Conservation (phyloP, 208 protist genomes). For the Wallacemonas sp. region DNA sequence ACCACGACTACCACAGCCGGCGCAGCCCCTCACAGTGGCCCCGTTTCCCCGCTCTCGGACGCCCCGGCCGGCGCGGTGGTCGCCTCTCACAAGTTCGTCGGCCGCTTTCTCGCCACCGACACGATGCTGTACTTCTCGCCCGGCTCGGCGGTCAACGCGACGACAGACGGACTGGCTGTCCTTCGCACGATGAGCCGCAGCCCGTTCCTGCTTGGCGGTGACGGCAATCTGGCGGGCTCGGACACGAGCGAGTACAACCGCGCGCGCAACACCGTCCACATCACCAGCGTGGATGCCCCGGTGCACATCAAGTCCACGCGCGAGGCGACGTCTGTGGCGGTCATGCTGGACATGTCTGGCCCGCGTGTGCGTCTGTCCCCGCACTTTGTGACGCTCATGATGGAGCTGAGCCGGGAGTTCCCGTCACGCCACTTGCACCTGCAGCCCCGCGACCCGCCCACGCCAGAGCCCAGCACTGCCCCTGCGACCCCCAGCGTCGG, state of each 20-base stretch:
- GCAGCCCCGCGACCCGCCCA: background rate
- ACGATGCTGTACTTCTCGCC: slow-evolving; percentile 71
- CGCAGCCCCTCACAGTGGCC: background rate
- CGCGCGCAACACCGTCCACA: slow-evolving; percentile 55
- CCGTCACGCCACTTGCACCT: slow-evolving; percentile 21
- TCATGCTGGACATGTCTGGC: slow-evolving; percentile 68
- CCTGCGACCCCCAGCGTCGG: no score
- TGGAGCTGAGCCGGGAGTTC: slow-evolving; percentile 52
- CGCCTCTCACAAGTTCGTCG: slow-evolving; percentile 32
- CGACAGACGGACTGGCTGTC: slow-evolving; percentile 6
- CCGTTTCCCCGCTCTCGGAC: background rate
- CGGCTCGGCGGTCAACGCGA: slow-evolving; percentile 46
- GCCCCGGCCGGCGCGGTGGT: slow-evolving; percentile 6
- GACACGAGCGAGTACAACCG: slow-evolving; percentile 36
- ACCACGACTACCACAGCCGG: background rate
- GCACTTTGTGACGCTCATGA: slow-evolving; percentile 63
- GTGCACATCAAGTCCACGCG: slow-evolving; percentile 47
- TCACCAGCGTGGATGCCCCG: slow-evolving; percentile 61
- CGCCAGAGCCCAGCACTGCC: no score
- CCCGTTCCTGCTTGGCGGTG: slow-evolving; percentile 70
- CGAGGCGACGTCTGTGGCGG: slow-evolving; percentile 31
- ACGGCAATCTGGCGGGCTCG: slow-evolving; percentile 67
- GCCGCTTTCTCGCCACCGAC: slow-evolving; percentile 50
- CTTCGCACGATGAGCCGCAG: slow-evolving; percentile 30
- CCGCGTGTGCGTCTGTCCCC: slow-evolving; percentile 67